Evolutionary conservation across 2,329 filamentous ascomycete genomes (phyloP).

Genomic region (Hypoxylon sp.): DNA sequence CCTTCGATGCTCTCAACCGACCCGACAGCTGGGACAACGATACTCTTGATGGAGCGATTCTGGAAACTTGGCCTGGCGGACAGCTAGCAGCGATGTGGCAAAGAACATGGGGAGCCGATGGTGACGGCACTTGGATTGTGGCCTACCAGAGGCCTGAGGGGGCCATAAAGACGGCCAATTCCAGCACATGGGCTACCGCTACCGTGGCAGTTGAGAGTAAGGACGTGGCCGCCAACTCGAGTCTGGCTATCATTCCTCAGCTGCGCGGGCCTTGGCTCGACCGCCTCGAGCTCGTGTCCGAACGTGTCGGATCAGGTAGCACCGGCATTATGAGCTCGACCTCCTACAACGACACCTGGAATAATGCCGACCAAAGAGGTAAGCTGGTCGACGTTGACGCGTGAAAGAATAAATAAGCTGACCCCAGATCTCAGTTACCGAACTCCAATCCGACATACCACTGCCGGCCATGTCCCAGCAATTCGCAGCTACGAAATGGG

Average conservation of each 20-base stretch:
- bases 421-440: slow-evolving; percentile 20
- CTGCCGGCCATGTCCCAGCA: slow-evolving; percentile 28
- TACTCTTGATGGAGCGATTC: slow-evolving; percentile 20
- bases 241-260: slow-evolving; percentile 37
- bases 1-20: slow-evolving; percentile 25
- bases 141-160: slow-evolving; percentile 41
- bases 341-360: slow-evolving; percentile 33
- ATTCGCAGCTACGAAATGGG: slow-evolving; percentile 36
- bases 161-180: slow-evolving; percentile 38
- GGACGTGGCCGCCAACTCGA: slow-evolving; percentile 35
- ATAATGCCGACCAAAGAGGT: slow-evolving; percentile 25
- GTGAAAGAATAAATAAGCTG: slow-evolving; percentile 4
- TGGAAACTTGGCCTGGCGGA: slow-evolving; percentile 35
- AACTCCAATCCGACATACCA: slow-evolving; percentile 27
- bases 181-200: slow-evolving; percentile 30
- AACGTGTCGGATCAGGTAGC: slow-evolving; percentile 16
- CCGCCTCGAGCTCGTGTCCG: slow-evolving; percentile 32
- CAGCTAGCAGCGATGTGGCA: slow-evolving; percentile 40
- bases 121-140: slow-evolving; percentile 33
- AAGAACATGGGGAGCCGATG: slow-evolving; percentile 23
- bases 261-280: slow-evolving; percentile 26
- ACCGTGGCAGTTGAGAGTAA: slow-evolving; percentile 29
- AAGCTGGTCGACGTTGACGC: slow-evolving; percentile 17
- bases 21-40: slow-evolving; percentile 37
- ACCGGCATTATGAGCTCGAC: slow-evolving; percentile 31